Base-by-base conservation (phyloP, 805 yeast species). In the Candida methanosorbosa region DNA sequence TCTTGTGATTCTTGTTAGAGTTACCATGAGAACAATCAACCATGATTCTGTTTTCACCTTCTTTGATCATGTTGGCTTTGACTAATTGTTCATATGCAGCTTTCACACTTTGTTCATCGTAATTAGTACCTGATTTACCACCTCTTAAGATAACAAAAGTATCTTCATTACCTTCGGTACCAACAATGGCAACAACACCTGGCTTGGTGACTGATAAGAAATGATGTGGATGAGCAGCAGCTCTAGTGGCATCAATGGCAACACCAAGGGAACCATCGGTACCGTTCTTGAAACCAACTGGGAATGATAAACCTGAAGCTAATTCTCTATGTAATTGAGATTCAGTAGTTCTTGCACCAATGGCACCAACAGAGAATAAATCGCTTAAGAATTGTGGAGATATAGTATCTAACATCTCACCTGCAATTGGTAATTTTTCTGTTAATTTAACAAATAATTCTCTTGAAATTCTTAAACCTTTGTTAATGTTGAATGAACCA, bases 311-410 rank as follows among this genome's bases (percentile, higher is more conserved):
- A 35, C 98, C 98, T 8, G 97, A 88, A 16, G 97, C 94, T 50
- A 90, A 75, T 65, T 90, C 98, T 64, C 98, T 81, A 68, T 90
- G 98, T 41, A 90, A 75, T 63, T 90, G 98, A 29, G 97, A 90
- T 66, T 90, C 98, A 32, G 98, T 90, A 39, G 98, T 90, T 69
- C 98, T 81, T 38, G 98, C 98, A 56, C 98, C 98, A 63, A 90
- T 88, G 40, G 98, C 98, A 53, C 98, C 98, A 47, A 90, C 78
- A 23, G 94, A 81, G 45, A 90, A 71, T 49, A 88, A 70, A 59
- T 92, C 98, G 18, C 90, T 79, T 46, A 90, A 72, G 72, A 73
- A 90, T 70, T 90, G 98, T 15, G 98, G 98, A 23, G 95, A 84
- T 43, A 90, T 90, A 41, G 97, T 92, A 61, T 90, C 98, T 61